A percentile compares a stretch with the other conserved stretches of the same genome.
Evolutionary conservation across 2,329 filamentous ascomycete species (phyloP).

Genomic region (Furcasterigmium sp.): DNA sequence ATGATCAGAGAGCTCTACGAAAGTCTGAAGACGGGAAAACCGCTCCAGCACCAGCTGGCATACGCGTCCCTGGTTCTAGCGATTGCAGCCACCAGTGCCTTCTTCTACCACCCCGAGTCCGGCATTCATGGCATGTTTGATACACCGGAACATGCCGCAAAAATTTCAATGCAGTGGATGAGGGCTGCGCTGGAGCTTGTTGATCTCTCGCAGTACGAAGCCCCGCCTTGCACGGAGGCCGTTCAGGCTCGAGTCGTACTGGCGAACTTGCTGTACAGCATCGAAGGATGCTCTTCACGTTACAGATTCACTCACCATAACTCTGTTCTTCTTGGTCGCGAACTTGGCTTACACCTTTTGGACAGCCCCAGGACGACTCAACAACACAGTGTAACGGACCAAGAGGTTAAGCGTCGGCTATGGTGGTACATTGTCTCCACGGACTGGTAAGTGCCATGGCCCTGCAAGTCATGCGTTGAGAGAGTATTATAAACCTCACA

Average conservation of each 20-base stretch:
- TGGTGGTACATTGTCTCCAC: constrained; percentile 39
- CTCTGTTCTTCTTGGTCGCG: constrained; percentile 22
- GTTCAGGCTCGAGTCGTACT: constrained; percentile 31
- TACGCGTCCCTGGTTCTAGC: constrained; percentile 18
- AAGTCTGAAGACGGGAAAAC: constrained; percentile 6
- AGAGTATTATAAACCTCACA: background rate
- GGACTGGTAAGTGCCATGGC: constrained; percentile 27
- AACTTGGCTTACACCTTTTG: constrained; percentile 31
- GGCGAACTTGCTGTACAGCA: constrained; percentile 30
- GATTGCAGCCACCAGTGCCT: constrained; percentile 21
- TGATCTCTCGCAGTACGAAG: constrained; percentile 23
- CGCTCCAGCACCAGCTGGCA: constrained; percentile 9
- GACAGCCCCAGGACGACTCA: constrained; percentile 24
- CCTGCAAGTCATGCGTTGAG: background rate
- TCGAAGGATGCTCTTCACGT: constrained; percentile 27
- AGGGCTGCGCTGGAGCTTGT: constrained; percentile 28
- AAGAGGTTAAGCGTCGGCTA: constrained; percentile 32
- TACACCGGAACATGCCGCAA: constrained; percentile 3
- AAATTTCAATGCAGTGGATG: constrained; percentile 19
- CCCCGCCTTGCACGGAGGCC: constrained; percentile 23
- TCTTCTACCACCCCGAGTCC: constrained; percentile 16
- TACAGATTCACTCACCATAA: constrained; percentile 23
- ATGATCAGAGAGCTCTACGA: constrained; percentile 15
- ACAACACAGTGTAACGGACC: constrained; percentile 15
- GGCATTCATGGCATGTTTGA: background rate